Conservation (phyloP, 495 filamentous ascomycete genomes). For the Halenospora varia region DNA sequence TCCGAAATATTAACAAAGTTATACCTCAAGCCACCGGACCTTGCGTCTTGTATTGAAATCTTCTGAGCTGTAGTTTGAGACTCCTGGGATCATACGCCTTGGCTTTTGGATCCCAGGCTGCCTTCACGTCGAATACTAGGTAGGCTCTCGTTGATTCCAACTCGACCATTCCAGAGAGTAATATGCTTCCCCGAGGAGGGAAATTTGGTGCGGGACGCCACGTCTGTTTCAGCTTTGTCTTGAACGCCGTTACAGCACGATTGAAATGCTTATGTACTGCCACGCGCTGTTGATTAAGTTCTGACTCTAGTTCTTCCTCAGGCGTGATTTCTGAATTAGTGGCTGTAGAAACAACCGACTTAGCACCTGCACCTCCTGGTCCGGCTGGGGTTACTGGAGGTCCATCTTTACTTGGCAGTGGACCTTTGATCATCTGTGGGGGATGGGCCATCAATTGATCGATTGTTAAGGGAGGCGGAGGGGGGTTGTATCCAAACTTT, state of each 20-base stretch:
- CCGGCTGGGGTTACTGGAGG: background rate
- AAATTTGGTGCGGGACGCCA: slow-evolving; percentile 37
- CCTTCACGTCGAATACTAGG: slow-evolving; percentile 53
- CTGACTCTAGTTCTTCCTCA: slow-evolving; percentile 25
- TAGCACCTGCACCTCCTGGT: slow-evolving; percentile 10
- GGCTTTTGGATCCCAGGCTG: slow-evolving; percentile 54
- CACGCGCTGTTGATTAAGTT: background rate
- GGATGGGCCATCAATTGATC: slow-evolving; percentile 18
- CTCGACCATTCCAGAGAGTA: slow-evolving; percentile 62
- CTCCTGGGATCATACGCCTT: slow-evolving; percentile 18
- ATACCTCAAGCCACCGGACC: slow-evolving; percentile 5
- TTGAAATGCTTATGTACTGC: slow-evolving; percentile 13
- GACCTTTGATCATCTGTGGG: slow-evolving; percentile 6
- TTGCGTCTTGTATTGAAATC: slow-evolving; percentile 20
- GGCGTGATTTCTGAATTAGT: background rate
- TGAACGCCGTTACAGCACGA: slow-evolving; percentile 48
- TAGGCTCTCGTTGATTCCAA: slow-evolving; percentile 53
- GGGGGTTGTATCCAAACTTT: slow-evolving; percentile 12
- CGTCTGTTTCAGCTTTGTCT: slow-evolving; percentile 40
- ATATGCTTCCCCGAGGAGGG: slow-evolving; percentile 60
- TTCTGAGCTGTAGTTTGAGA: slow-evolving; percentile 12
- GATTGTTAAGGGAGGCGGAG: slow-evolving; percentile 7
- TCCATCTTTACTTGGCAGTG: slow-evolving; percentile 9
- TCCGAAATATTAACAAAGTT: background rate
- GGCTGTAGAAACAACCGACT: background rate